phyloP scores from a whole-genome alignment of 1,284 basidiomycete genomes.

The Pholiota adiposa region DNA sequence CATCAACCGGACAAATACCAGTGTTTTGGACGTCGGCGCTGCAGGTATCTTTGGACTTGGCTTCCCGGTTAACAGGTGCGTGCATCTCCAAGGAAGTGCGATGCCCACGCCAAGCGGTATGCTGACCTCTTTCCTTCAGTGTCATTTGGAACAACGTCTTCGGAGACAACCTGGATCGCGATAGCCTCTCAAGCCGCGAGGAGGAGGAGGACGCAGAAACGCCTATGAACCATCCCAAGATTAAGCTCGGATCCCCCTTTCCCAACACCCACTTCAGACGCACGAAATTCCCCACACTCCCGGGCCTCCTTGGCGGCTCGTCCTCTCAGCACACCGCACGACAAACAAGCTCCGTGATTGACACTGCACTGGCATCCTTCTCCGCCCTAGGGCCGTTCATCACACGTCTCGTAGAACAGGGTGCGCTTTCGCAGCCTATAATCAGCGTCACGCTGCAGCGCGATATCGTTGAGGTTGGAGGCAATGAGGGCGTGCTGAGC shows the following conservation, averaged over 20 bases:
- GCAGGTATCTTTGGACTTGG: constrained; percentile 63
- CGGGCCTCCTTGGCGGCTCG: constrained; percentile 7
- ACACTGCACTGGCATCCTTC: constrained; percentile 30
- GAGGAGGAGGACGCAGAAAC: constrained; percentile 3
- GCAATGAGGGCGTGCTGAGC: constrained; percentile 51
- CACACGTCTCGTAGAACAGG: constrained; percentile 40
- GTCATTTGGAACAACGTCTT: constrained; percentile 44
- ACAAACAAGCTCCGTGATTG: constrained; percentile 18
- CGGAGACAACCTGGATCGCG: constrained; percentile 3
- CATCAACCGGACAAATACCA: constrained; percentile 59
- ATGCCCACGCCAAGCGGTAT: not conserved
- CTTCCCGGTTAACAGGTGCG: constrained; percentile 57
- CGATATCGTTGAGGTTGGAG: constrained; percentile 53
- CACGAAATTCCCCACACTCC: constrained; percentile 20
- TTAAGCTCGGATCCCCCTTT: constrained; percentile 23
- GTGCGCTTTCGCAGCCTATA: constrained; percentile 39
- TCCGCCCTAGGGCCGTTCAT: constrained; percentile 39
- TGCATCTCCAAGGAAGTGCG: not conserved
- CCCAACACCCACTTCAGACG: constrained; percentile 17
- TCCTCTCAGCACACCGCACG: constrained; percentile 9
- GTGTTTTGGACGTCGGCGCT: constrained; percentile 44
- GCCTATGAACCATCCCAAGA: constrained; percentile 10
- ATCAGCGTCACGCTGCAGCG: constrained; percentile 52
- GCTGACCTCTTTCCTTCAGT: constrained; percentile 22
- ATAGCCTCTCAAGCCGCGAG: not conserved